Conservation (phyloP, 345 rosid genomes). For the Mallotus nudiflorus region DNA sequence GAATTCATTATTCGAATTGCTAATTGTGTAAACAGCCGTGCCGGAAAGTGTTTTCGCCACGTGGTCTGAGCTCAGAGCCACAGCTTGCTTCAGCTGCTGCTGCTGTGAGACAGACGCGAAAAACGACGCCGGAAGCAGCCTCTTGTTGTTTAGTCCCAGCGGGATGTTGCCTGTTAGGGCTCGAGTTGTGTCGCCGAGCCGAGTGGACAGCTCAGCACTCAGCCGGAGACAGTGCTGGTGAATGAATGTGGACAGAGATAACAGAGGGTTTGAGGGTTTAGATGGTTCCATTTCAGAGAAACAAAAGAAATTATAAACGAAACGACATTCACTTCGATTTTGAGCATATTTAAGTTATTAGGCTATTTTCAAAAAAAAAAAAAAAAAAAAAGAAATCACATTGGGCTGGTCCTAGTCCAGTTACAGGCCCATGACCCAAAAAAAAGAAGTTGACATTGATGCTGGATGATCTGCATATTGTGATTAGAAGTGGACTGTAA, state of each 20-base stretch:
- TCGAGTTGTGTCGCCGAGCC: conserved; percentile 55
- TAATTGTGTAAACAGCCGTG: conserved; percentile 79
- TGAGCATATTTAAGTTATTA: no score
- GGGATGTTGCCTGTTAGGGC: conserved; percentile 37
- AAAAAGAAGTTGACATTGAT: no score
- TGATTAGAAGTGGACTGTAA: no score
- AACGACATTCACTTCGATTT: background rate
- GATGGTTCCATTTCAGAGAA: conserved; percentile 48
- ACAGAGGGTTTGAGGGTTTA: conserved; percentile 57
- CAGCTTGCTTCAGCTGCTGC: conserved; percentile 45
- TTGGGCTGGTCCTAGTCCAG: background rate
- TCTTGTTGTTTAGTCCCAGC: conserved; percentile 23
- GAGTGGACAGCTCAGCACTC: conserved; percentile 52
- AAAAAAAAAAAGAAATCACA: no score
- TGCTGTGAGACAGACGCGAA: conserved; percentile 67
- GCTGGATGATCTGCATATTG: no score
- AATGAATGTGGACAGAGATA: conserved; percentile 58
- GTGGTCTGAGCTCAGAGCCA: conserved; percentile 47
- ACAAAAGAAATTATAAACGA: background rate
- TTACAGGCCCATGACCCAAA: background rate
- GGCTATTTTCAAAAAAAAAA: no score
- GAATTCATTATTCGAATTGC: conserved; percentile 89
- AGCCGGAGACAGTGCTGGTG: conserved; percentile 64
- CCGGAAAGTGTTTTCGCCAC: conserved; percentile 79
- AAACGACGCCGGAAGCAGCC: conserved; percentile 27